A percentile compares a stretch with the other conserved stretches of the same genome.
Conservation (phyloP, 805 yeast species). For the Monosporozyma servazzii region DNA sequence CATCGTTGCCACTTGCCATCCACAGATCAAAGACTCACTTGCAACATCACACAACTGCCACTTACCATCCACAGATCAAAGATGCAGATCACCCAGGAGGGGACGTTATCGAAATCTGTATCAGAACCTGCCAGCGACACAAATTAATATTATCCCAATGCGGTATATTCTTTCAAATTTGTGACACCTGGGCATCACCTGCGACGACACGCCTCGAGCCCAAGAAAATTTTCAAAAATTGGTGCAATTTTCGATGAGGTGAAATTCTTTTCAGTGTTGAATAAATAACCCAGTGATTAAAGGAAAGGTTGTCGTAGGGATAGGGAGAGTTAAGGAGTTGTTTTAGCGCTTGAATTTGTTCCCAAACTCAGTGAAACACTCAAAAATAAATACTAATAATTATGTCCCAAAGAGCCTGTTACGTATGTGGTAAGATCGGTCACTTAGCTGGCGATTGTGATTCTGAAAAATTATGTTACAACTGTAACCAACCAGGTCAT, state of each 20-base stretch:
- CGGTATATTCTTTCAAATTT: not conserved
- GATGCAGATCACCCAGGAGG: too few relatives aligned
- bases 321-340: not conserved
- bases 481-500: constrained; percentile 85
- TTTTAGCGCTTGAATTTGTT: not conserved
- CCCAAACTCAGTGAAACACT: not conserved
- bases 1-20: too few relatives aligned
- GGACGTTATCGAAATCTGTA: too few relatives aligned
- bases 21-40: too few relatives aligned
- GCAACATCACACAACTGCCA: too few relatives aligned
- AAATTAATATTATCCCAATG: not conserved
- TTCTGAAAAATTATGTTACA: constrained; percentile 81
- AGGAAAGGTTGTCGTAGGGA: not conserved
- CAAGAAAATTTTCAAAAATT: not conserved
- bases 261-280: not conserved
- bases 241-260: not conserved
- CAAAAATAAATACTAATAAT: not conserved
- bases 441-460: constrained; percentile 88
- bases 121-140: not conserved
- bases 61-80: too few relatives aligned
- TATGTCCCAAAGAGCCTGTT: constrained; percentile 66
- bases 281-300: not conserved
- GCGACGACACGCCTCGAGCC: not conserved
- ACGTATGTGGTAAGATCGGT: constrained; percentile 87
- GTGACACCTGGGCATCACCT: not conserved